These are phyloP conservation scores for Cladophialophora carrionii DNA, from an alignment of 2,329 filamentous ascomycete genomes.

Conservation along the genomic window DNA sequence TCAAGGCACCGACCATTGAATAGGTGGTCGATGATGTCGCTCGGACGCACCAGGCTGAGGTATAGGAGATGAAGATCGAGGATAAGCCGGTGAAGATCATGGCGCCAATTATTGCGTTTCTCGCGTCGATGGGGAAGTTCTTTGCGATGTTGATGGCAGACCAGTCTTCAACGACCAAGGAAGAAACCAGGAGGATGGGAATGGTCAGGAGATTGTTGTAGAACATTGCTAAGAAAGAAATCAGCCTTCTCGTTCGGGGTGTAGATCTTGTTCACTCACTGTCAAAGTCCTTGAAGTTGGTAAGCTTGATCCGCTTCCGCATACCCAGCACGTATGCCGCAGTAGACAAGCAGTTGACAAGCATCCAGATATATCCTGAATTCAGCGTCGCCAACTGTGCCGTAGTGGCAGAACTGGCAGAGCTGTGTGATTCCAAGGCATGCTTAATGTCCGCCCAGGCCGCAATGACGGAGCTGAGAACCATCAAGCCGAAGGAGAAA, in stretches of 20 bases:
- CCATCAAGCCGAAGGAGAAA: conserved; percentile 95
- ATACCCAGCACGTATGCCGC: conserved; percentile 87
- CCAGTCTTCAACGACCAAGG: conserved; percentile 89
- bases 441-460: conserved; percentile 97
- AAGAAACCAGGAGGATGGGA: conserved; percentile 81
- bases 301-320: conserved; percentile 98
- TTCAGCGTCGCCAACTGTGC: conserved; percentile 86
- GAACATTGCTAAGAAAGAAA: conserved; percentile 78
- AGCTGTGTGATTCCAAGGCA: conserved; percentile 67
- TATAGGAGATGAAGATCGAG: conserved; percentile 99
- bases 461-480: conserved; percentile 88
- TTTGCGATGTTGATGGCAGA: conserved; percentile 76
- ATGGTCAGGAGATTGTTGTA: conserved; percentile 99
- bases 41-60: conserved; percentile 97
- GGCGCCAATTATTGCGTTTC: conserved; percentile 78
- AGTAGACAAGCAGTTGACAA: conserved; percentile 92
- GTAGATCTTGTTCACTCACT: conserved; percentile 65
- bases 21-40: conserved; percentile 97
- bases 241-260: conserved; percentile 41
- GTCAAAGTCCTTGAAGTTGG: conserved; percentile 99
- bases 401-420: conserved; percentile 62
- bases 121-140: conserved; percentile 84
- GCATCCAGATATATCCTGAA: conserved; percentile 96
- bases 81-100: conserved; percentile 94
- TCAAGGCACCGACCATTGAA: conserved; percentile 96